Evolutionary conservation across 352 stramenopile species (phyloP), one percentile per base, ranked within the genome.

Genomic region (Phytopythium sindhum): DNA sequence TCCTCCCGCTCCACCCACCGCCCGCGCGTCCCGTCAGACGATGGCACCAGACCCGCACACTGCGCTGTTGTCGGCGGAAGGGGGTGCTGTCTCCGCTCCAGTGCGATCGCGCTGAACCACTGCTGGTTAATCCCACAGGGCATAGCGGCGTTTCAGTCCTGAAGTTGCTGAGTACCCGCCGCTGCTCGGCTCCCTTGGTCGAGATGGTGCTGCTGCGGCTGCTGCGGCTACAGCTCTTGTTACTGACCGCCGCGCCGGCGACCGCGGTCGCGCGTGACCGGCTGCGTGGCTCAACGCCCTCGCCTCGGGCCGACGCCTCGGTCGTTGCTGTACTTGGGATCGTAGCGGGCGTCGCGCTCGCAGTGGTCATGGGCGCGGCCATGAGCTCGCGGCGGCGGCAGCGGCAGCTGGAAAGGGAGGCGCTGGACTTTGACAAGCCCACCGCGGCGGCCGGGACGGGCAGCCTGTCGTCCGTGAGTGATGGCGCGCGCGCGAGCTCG

Each of bases 351-450:
- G 17, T 50, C 44, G 17, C 44, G 26, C 26, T 56, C 26, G 50
- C 24, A 26, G 50, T 56, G 50, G 29, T 56, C 10, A 24, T 56
- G 4, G 50, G 50, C 11, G 50, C 50, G 26, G 50, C 26, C 50
- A 56, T 56, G 24, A 56, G 50, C 50, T 21, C 50, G 6, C 24
- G 50, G 26, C 12, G 26, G 26, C 24, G 23, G 47, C 10, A 56
- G 50, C 24, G 26, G 29, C 50, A 26, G 29, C 50, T 39, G 50
- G 50, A 37, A 19, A 28, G 50, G 17, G 50, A 56, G 50, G 50
- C 50, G 50, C 50, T 56, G 4, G 50, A 56, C 50, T 56, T 56
- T 24, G 50, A 56, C 50, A 56, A 56, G 50, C 50, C 50, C n/a
- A n/a, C 24, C 17, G 45, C 21, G 26, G 24, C 50, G 50, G 50